Evolutionary conservation across 306 rosid species (phyloP), one percentile per base, ranked within the genome.

Genomic region (Vicia sativa): DNA sequence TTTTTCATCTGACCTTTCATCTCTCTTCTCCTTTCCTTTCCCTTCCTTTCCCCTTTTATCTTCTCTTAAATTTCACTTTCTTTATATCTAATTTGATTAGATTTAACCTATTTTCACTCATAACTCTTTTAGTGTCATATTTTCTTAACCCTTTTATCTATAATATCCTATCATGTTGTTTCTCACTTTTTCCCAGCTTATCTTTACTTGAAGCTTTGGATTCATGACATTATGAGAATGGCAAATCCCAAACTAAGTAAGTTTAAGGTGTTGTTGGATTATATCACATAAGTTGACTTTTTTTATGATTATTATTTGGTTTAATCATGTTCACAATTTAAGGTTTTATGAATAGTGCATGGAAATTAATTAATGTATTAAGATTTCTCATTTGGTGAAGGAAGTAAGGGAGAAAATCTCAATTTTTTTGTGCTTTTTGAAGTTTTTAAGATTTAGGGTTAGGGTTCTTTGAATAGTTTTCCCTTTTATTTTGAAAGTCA

Each of bases 401-500:
- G 7, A 44, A 50, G 9, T 18, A 44, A 11, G 9, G 18, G 48
- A 25, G 14, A 43, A 26, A 9, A 52, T 52, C 23, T 60, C 12
- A 13, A 11, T 9, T 28, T 67, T 29, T 34, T 4, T 55, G 4
- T 25, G 48, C 8, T 4, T 29, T 53, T 18, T 5, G 9, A 21
- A 14, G 58, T 62, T 26, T 52, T 46, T 11, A 9, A 11, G 43
- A 29, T 66, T 76, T 87, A 83, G 95, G 90, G 90, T 85, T 86
- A 88, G 95, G 91, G 91, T 78, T 83, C 78, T 76, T 76, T 44
- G 61, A 49, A 10, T 77, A 4, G 12, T 63, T 45, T 57, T 65
- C 3, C 4, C 28, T 25, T 5, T 1, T 58, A 1, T 61, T 39
- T 38, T 54, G 15, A 4, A 16, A 60, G 12, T 6, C 37, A 66